Percentiles rank a stretch among this genome's conserved stretches.
Evolutionary conservation across 331 rosid species (phyloP).

Genomic region (Acacia concinna): DNA sequence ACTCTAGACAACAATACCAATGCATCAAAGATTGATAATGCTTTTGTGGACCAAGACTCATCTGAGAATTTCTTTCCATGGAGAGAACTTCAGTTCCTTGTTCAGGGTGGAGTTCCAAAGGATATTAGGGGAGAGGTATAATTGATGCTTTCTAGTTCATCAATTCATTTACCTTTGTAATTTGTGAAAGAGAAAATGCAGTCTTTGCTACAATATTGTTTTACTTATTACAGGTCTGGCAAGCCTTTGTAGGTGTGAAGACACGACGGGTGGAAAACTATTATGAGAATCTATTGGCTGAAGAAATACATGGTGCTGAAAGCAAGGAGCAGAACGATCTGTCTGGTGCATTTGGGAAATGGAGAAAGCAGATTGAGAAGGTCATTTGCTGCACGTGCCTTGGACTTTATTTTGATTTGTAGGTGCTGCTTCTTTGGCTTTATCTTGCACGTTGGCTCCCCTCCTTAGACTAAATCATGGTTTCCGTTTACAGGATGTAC

Average conservation of each 20-base stretch:
- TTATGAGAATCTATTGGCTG: slow-evolving; percentile 68
- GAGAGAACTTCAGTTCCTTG: slow-evolving; percentile 82
- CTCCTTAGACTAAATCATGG: slow-evolving; percentile 48
- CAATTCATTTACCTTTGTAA: slow-evolving; percentile 26
- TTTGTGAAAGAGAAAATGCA: slow-evolving; percentile 34
- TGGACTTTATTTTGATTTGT: slow-evolving; percentile 89
- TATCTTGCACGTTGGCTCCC: slow-evolving; percentile 46
- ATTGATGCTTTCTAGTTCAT: slow-evolving; percentile 25
- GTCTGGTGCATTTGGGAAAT: slow-evolving; percentile 66
- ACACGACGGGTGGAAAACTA: slow-evolving; percentile 70
- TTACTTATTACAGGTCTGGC: slow-evolving; percentile 92
- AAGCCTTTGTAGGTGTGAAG: slow-evolving; percentile 95
- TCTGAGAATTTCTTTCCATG: slow-evolving; percentile 49
- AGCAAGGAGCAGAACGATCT: slow-evolving; percentile 46
- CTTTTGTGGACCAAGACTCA: slow-evolving; percentile 35
- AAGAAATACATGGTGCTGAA: slow-evolving; percentile 49
- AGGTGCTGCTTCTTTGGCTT: slow-evolving; percentile 85
- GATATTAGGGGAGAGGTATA: slow-evolving; percentile 95
- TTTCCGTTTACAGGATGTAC: slow-evolving; percentile 76
- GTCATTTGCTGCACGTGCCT: slow-evolving; percentile 94
- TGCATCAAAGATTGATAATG: slow-evolving; percentile 35
- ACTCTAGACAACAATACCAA: slow-evolving; percentile 25
- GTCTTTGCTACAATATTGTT: slow-evolving; percentile 44
- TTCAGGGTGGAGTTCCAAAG: slow-evolving; percentile 88
- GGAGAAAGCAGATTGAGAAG: slow-evolving; percentile 99